Base-by-base conservation (phyloP, 495 filamentous ascomycete species). In the Trichocladium antarcticum region DNA sequence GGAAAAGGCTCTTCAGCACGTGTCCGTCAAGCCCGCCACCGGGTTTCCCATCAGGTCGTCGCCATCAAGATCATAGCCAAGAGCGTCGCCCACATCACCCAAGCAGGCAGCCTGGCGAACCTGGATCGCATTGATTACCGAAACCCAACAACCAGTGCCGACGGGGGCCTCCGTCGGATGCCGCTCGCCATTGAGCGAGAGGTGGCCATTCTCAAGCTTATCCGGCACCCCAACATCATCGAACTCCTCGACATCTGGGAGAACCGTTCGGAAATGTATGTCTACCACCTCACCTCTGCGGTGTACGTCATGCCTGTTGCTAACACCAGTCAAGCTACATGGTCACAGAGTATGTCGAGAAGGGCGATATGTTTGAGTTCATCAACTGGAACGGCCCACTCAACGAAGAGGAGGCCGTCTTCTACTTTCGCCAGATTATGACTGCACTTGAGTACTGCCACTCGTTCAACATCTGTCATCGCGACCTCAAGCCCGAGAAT, bases 401-500 rank as follows among this genome's bases (percentile, higher is more conserved):
- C 0, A 60, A 69, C 1, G 93, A 97, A 65, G 72, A 78, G 40
- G 85, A 93, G 59, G 85, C 84, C 5, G 75, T 96, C 34, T 83
- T 75, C 54, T 78, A 88, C 47, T 96, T 95, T 61, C 84, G 89
- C 17, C 92, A 99, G 66, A 84, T 99, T 20, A 82, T 97, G 54
- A 82, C 83, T n/a, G 93, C 83, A 0, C 71, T 99, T 27, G 81
- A 86, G 7, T 95, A 93, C 67, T 89, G 87, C 55, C 93, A 99
- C 64, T 79, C 84, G 5, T 83, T 96, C 69, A 83, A 86, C 56
- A 95, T 99, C 50, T 93, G 88, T 63, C 92, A 99, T 59, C 84
- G 92, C 21, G 92, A 99, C 53, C 69, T 99, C 28, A 99, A 99
- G 68, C 92, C 88, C 0, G 92, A 99, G 67, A 99, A 99, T 57